phyloP scores from a whole-genome alignment of 2,329 filamentous ascomycete species.

The Calonectria pseudoturangicola region DNA sequence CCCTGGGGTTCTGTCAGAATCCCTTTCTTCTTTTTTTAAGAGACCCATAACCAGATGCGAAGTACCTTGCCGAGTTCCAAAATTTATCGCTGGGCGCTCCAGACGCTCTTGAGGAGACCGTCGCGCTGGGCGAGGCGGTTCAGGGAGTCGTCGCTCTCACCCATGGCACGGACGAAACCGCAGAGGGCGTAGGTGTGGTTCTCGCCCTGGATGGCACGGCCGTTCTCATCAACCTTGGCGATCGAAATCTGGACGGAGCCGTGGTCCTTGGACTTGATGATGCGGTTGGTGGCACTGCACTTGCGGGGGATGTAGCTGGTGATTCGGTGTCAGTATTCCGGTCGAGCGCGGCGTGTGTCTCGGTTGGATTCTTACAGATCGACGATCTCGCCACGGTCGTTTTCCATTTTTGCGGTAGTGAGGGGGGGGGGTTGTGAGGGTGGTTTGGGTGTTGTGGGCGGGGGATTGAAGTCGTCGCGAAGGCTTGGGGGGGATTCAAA shows the following conservation, averaged over 20 bases:
- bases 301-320: constrained; percentile 97
- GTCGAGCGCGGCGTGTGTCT: constrained; percentile 30
- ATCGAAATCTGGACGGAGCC: constrained; percentile 97
- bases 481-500: constrained; percentile 56
- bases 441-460: constrained; percentile 57
- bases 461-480: constrained; percentile 56
- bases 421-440: constrained; percentile 54
- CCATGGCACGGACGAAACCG: constrained; percentile 98
- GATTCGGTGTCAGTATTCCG: constrained; percentile 55
- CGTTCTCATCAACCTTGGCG: constrained; percentile 99
- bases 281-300: constrained; percentile 99
- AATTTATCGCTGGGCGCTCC: constrained; percentile 83
- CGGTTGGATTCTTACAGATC: constrained; percentile 84
- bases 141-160: constrained; percentile 96
- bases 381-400: constrained; percentile 99
- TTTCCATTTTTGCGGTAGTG: constrained; percentile 88
- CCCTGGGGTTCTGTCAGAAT: constrained; percentile 55
- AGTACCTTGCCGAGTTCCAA: constrained; percentile 50
- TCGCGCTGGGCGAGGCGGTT: constrained; percentile 98
- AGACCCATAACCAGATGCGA: constrained; percentile 52
- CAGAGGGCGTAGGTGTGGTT: constrained; percentile 98
- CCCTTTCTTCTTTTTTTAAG: constrained; percentile 47
- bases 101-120: constrained; percentile 97
- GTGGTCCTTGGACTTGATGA: constrained; percentile 99
- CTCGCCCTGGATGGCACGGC: constrained; percentile 93